These are phyloP conservation scores for Helminthosporium solani DNA, from an alignment of 2,329 filamentous ascomycete genomes.

Conservation along the genomic window DNA sequence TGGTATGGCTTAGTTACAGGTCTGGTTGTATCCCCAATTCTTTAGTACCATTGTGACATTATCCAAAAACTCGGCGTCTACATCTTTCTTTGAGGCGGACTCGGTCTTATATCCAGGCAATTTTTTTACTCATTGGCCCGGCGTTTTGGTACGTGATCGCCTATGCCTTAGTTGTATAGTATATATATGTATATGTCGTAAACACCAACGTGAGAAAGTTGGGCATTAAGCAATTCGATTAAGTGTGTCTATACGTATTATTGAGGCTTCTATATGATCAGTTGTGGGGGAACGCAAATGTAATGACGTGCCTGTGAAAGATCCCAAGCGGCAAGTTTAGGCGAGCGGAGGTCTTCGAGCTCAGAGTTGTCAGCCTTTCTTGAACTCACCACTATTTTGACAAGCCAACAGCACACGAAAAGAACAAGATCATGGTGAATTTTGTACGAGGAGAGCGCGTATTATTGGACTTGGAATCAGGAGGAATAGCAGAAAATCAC, in stretches of 20 bases:
- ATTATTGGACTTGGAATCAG: conserved; percentile 59
- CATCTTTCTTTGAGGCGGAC: background rate
- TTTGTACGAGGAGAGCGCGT: conserved; percentile 62
- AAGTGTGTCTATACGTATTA: too few relatives aligned
- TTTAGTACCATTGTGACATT: conserved; percentile 6
- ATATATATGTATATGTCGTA: too few relatives aligned
- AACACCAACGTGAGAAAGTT: background rate
- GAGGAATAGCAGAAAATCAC: conserved; percentile 42
- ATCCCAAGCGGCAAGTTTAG: conserved; percentile 5
- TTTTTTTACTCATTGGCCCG: background rate
- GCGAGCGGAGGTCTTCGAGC: conserved; percentile 3
- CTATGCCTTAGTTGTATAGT: background rate
- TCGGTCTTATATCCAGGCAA: conserved; percentile 1
- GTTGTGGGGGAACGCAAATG: background rate
- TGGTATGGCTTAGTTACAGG: background rate
- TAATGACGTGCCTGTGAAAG: background rate
- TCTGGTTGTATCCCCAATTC: background rate
- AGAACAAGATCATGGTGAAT: conserved; percentile 35
- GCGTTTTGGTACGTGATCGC: background rate
- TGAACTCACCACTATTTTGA: conserved; percentile 1
- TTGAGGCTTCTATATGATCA: too few relatives aligned
- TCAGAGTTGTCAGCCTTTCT: background rate
- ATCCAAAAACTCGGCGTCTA: conserved; percentile 1
- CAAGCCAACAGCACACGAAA: too few relatives aligned
- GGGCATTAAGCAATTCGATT: background rate